Conservation (phyloP, 495 filamentous ascomycete species). For the Podospora conica region DNA sequence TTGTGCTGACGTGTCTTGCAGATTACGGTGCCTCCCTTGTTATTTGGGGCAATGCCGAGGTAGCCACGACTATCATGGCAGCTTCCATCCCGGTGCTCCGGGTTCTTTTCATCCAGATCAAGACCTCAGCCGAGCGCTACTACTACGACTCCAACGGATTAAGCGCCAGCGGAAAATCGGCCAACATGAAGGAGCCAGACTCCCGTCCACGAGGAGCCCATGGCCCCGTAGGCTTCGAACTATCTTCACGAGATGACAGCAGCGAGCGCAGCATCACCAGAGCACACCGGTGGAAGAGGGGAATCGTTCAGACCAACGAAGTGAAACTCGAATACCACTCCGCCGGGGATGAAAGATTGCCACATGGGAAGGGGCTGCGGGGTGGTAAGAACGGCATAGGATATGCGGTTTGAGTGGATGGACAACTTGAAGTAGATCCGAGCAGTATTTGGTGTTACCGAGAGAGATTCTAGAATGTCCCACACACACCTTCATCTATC, state of each 20-base stretch:
- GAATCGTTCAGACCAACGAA: neutral
- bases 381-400: neutral
- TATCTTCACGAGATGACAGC: neutral
- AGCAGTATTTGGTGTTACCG: too few relatives aligned
- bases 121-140: neutral
- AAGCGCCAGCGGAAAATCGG: neutral
- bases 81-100: slow-evolving; percentile 9
- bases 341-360: neutral
- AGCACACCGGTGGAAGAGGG: neutral
- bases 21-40: slow-evolving; percentile 6
- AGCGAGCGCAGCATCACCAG: neutral
- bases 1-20: neutral
- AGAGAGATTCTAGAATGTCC: neutral
- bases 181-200: neutral
- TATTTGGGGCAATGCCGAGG: slow-evolving; percentile 12
- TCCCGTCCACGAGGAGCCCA: neutral
- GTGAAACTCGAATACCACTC: neutral
- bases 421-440: too few relatives aligned
- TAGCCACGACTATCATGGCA: slow-evolving; percentile 8
- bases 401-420: neutral
- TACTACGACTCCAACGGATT: neutral
- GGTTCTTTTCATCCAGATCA: slow-evolving; percentile 4
- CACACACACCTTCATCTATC: too few relatives aligned
- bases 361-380: neutral
- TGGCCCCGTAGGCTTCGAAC: neutral